A percentile compares a stretch with the other conserved stretches of the same genome.
These are phyloP conservation scores for Sporothrix pseudoabietina DNA, from an alignment of 2,329 filamentous ascomycete species.

Conservation along the genomic window DNA sequence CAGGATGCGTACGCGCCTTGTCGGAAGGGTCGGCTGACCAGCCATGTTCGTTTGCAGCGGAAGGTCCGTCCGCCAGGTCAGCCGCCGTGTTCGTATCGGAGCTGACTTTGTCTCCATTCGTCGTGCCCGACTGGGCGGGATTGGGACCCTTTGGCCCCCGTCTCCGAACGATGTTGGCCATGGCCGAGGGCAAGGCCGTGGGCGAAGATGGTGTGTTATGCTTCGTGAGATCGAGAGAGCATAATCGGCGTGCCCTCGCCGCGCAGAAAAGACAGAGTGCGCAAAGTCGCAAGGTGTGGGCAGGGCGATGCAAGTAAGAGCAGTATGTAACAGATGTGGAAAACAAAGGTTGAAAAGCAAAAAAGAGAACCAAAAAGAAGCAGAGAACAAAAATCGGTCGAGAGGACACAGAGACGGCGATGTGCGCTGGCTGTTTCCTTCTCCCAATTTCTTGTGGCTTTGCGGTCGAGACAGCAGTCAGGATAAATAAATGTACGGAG, in stretches of 20 bases:
- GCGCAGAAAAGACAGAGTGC: neutral
- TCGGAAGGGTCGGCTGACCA: constrained; percentile 7
- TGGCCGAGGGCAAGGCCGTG: neutral
- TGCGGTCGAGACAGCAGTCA: neutral
- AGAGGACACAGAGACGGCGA: neutral
- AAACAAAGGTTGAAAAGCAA: no score
- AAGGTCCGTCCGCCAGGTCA: neutral
- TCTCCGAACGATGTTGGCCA: constrained; percentile 25
- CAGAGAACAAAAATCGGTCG: no score
- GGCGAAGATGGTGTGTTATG: neutral
- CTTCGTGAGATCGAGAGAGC: neutral
- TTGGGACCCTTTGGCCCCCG: constrained; percentile 24
- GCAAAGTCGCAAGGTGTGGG: neutral
- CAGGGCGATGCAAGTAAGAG: neutral
- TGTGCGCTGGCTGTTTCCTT: neutral
- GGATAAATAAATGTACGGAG: neutral
- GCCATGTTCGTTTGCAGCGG: neutral
- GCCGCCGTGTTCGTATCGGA: neutral
- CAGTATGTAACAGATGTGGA: neutral
- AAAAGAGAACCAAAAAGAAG: no score
- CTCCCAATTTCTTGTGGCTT: neutral
- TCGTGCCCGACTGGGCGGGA: neutral
- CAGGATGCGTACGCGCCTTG: constrained; percentile 14
- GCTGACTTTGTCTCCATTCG: neutral
- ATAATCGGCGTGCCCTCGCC: neutral